Evolutionary conservation across 108 stramenopile species (phyloP), one percentile per base, ranked within the genome.

Genomic region (Cyclotella cryptica): DNA sequence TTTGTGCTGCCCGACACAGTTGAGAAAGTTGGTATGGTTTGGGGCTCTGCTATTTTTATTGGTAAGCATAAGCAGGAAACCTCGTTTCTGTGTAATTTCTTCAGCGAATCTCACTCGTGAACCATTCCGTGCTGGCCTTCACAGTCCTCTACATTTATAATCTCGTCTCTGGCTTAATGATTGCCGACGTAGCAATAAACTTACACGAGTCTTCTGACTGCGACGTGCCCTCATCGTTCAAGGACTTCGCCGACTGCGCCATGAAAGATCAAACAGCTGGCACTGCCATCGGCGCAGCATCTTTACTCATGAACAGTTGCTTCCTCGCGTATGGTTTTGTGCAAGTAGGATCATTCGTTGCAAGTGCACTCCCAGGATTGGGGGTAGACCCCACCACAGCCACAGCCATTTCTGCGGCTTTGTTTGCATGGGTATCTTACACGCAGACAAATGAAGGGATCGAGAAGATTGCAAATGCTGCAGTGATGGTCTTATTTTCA

Each of bases 121-220:
- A 51, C 24, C 8, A 17, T 7, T n/a, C 59, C 15, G 18, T 0
- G 18, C 72, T 24, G 19, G 10, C 40, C 17, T 39, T 22, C 7
- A 24, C 44, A 81, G 84, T 66, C 6, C 66, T 88, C 3, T 94
- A 86, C 66, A 17, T 84, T 7, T 77, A 90, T 57, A 90, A 91
- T 66, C 77, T 90, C n/a, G 63, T 92, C 10, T 89, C 88, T 26
- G 93, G 93, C 3, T 51, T 94, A 39, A 47, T 81, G n/a, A 74
- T 94, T 66, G 90, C 89, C 14, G 73, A 92, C 67, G 90, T 94
- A 42, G 89, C 90, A 18, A 94, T 94, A 69, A 83, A 81, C 28
- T 84, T 90, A 52, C 76, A 89, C 51, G 90, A 91, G 74, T 57
- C 77, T 13, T 77, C 67, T 10, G 85, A 86, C 13, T 77, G 73